Base-by-base conservation (phyloP, 2,329 filamentous ascomycete species). In the Hypoxylon sp. region DNA sequence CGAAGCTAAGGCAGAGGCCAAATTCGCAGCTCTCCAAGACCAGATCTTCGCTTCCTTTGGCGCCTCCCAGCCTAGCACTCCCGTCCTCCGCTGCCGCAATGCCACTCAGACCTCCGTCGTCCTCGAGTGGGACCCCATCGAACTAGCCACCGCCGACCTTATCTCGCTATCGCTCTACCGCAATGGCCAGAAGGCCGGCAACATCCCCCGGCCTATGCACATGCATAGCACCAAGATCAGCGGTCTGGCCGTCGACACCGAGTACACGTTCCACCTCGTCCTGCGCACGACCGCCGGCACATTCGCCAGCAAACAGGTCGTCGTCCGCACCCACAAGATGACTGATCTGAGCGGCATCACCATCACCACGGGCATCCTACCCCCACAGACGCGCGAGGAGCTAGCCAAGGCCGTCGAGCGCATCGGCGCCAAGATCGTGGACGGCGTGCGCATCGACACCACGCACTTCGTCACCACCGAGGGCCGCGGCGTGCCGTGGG, bases 401-500 rank as follows among this genome's bases (percentile, higher is more conserved):
- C 86, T 99, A 19, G 85, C 87, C 51, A 86, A 86, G 50, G 93
- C 94, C 1, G 88, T 98, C 37, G 91, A 96, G 76, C 88, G 93
- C 73, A 97, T 99, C 74, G 96, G 96, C 53, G 96, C 93, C 68
- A 97, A 96, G 84, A 85, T 98, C 71, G 92, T 93, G 63, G 95
- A 98, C 74, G 88, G 88, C 11, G 94, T 98, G 56, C 89, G 95
- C 75, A 98, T 99, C 77, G 96, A 99, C 79, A 99, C 96, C 0
- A 99, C 96, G 15, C 96, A 99, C 81, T 99, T 99, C 79, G 93
- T 99, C 66, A 98, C 95, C 70, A 97, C 93, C 8, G 96, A 99
- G 79, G 94, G 94, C 31, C 86, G 94, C 62, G 96, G 96, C 32
- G 87, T 92, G 55, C 87, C 91, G 11, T 99, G 96, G 96, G 96